Percentiles rank a stretch among this genome's conserved stretches.
These are phyloP conservation scores for Phytophthora constricta DNA, from an alignment of 352 stramenopile species.

Conservation along the genomic window DNA sequence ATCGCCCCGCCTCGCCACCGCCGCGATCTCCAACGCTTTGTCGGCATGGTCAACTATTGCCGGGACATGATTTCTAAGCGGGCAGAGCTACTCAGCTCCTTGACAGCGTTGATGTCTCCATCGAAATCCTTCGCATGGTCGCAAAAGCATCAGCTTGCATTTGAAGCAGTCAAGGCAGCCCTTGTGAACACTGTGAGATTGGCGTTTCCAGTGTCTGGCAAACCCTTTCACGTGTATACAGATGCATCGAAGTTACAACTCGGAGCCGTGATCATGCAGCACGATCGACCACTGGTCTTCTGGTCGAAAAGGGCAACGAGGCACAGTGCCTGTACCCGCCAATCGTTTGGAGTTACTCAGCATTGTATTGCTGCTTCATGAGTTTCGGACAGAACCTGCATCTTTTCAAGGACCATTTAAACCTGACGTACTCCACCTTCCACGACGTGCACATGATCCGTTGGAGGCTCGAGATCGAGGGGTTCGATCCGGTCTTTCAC, in stretches of 20 bases:
- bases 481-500: constrained; percentile 3
- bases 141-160: neutral
- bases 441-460: constrained; percentile 14
- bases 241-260: constrained; percentile 4
- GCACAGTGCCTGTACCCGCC: neutral
- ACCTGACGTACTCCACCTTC: constrained; percentile 11
- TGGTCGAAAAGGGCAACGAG: constrained; percentile 9
- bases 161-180: constrained; percentile 4
- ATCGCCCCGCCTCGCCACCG: neutral
- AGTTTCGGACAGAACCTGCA: constrained; percentile 7
- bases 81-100: neutral
- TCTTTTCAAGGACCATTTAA: constrained; percentile 8
- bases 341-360: constrained; percentile 1
- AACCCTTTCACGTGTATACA: constrained; percentile 3
- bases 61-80: constrained; percentile 5
- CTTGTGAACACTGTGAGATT: neutral
- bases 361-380: neutral
- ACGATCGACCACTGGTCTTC: neutral
- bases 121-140: neutral
- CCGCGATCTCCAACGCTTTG: constrained; percentile 1
- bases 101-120: neutral
- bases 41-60: constrained; percentile 16
- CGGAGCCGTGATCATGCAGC: constrained; percentile 2
- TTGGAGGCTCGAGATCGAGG: constrained; percentile 4
- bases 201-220: neutral